phyloP scores from a whole-genome alignment of 495 filamentous ascomycete species.

The Daldinia childiae region DNA sequence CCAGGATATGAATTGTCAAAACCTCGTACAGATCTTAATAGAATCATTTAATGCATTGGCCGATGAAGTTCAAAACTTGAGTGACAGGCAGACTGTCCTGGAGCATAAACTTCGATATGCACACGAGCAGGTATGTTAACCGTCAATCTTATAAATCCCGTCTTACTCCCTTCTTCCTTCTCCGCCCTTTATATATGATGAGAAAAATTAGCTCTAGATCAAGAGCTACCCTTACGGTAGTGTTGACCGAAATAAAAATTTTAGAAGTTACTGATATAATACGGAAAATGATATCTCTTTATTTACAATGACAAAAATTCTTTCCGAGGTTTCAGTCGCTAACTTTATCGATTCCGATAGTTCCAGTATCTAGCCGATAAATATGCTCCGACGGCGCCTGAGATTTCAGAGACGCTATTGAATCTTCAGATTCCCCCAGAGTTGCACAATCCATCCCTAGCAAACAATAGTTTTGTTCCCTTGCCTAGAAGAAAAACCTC shows the following conservation, averaged over 20 bases:
- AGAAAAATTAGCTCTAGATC: slow-evolving; percentile 77
- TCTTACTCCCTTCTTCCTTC: slow-evolving; percentile 17
- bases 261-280: slow-evolving; percentile 49
- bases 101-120: slow-evolving; percentile 68
- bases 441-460: slow-evolving; percentile 53
- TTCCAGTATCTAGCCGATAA: slow-evolving; percentile 66
- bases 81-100: slow-evolving; percentile 63
- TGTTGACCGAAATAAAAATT: slow-evolving; percentile 61
- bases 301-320: slow-evolving; percentile 31
- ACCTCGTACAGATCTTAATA: slow-evolving; percentile 59
- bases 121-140: slow-evolving; percentile 63
- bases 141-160: neutral
- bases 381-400: slow-evolving; percentile 63
- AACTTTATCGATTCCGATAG: slow-evolving; percentile 43
- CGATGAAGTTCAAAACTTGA: slow-evolving; percentile 65
- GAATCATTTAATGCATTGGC: slow-evolving; percentile 72
- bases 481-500: slow-evolving; percentile 55
- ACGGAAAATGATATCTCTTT: slow-evolving; percentile 8
- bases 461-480: slow-evolving; percentile 59
- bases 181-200: slow-evolving; percentile 61
- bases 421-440: slow-evolving; percentile 66
- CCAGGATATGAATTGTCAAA: slow-evolving; percentile 52
- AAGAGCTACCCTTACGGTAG: slow-evolving; percentile 63
- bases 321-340: slow-evolving; percentile 17
- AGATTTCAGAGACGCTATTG: slow-evolving; percentile 62